phyloP scores from a whole-genome alignment of 1,284 basidiomycete genomes.

The Malassezia japonica region DNA sequence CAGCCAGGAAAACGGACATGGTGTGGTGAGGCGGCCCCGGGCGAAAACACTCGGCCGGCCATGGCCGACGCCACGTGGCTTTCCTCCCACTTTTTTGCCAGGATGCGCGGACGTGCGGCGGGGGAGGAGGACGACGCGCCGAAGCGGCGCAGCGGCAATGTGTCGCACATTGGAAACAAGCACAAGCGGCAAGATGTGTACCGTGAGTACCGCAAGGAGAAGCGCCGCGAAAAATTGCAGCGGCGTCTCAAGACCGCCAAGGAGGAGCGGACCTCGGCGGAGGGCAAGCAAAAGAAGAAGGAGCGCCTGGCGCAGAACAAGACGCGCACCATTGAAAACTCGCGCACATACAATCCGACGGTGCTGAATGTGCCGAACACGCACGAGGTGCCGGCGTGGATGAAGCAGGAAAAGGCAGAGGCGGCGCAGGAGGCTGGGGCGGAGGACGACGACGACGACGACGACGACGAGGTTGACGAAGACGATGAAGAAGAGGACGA shows the following conservation, averaged over 20 bases:
- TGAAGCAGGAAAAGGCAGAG: constrained; percentile 17
- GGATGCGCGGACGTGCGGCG: neutral
- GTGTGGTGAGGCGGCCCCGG: constrained; percentile 1
- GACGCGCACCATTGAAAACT: constrained; percentile 85
- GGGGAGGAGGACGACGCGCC: neutral
- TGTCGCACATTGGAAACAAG: constrained; percentile 49
- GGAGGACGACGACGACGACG: constrained; percentile 9
- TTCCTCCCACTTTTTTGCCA: neutral
- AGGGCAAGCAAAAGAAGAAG: constrained; percentile 61
- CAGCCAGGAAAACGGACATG: constrained; percentile 34
- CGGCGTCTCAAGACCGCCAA: constrained; percentile 58
- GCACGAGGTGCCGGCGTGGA: constrained; percentile 50
- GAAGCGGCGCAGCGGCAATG: constrained; percentile 18
- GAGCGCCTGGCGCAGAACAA: constrained; percentile 73
- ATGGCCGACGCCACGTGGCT: neutral
- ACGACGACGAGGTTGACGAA: constrained; percentile 19
- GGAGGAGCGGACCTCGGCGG: constrained; percentile 54
- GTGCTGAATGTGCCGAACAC: constrained; percentile 51
- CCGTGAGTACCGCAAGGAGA: constrained; percentile 65
- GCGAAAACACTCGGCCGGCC: neutral
- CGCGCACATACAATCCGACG: constrained; percentile 76
- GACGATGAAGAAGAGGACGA: constrained; percentile 41
- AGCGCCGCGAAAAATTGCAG: constrained; percentile 70
- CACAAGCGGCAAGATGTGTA: constrained; percentile 45
- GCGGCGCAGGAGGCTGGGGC: neutral